phyloP scores from a whole-genome alignment of 1,284 basidiomycete species.

The Boletus semigastroideus region DNA sequence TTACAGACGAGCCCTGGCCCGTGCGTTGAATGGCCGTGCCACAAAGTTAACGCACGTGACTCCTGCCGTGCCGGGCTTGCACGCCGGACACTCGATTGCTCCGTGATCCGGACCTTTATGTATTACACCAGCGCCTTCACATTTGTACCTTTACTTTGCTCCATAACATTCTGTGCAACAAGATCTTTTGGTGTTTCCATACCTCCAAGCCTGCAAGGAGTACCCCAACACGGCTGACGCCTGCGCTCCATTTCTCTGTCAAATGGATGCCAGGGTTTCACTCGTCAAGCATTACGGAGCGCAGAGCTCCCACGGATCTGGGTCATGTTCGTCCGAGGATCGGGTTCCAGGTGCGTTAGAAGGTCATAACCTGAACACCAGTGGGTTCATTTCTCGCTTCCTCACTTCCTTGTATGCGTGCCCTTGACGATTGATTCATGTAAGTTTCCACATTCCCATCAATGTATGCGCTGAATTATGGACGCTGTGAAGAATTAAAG shows the following conservation, averaged over 20 bases:
- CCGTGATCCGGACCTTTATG: not conserved
- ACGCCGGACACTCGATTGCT: not conserved
- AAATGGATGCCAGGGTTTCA: not conserved
- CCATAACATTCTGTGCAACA: not conserved
- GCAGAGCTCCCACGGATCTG: conserved; percentile 4
- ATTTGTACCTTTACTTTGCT: not conserved
- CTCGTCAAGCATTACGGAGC: not conserved
- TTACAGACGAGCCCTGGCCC: no score
- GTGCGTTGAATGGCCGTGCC: no score
- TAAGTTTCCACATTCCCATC: not conserved
- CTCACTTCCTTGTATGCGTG: not conserved
- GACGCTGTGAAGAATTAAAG: not conserved
- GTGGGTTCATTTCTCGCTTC: conserved; percentile 1
- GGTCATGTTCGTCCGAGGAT: conserved; percentile 17
- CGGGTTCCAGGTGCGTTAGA: conserved; percentile 3
- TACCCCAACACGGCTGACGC: not conserved
- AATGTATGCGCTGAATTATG: not conserved
- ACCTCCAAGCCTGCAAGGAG: not conserved
- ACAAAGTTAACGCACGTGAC: not conserved
- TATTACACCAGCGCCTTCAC: not conserved
- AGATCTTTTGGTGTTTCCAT: not conserved
- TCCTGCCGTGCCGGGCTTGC: not conserved
- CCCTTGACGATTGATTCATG: not conserved
- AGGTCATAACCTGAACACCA: not conserved
- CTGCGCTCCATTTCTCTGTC: conserved; percentile 4